A percentile compares a stretch with the other conserved stretches of the same genome.
These are phyloP conservation scores for Xerocomus potaroensis DNA, from an alignment of 768 basidiomycete species.

Conservation along the genomic window DNA sequence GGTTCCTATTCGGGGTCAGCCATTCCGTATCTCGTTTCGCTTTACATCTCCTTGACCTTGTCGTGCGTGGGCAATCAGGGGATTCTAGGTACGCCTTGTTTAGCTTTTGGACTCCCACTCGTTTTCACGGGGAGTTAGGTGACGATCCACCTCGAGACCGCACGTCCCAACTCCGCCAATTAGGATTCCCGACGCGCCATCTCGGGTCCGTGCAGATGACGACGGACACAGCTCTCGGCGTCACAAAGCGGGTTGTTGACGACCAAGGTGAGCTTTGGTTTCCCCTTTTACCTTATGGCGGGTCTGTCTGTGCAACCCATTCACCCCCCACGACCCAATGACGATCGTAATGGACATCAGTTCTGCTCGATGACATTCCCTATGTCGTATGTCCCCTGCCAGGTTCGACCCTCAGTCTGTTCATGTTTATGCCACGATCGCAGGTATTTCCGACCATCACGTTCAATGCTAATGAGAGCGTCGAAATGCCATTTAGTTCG, in stretches of 20 bases:
- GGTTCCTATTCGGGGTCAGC: slow-evolving; percentile 88
- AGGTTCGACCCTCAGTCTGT: neutral
- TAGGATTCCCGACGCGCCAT: slow-evolving; percentile 85
- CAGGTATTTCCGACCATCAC: slow-evolving; percentile 87
- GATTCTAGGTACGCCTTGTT: slow-evolving; percentile 46
- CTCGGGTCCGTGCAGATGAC: slow-evolving; percentile 95
- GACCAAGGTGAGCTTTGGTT: slow-evolving; percentile 40
- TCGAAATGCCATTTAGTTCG: slow-evolving; percentile 98
- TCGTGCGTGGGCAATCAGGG: slow-evolving; percentile 41
- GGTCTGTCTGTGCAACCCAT: no score
- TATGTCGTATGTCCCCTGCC: slow-evolving; percentile 50
- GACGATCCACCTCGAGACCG: slow-evolving; percentile 96
- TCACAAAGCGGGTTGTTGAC: slow-evolving; percentile 68
- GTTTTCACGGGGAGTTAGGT: slow-evolving; percentile 40
- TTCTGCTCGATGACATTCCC: slow-evolving; percentile 65
- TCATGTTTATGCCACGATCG: neutral
- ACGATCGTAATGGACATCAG: slow-evolving; percentile 28
- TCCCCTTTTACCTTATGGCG: no score
- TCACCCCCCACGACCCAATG: no score
- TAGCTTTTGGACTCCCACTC: neutral
- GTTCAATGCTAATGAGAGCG: slow-evolving; percentile 84
- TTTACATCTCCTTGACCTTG: slow-evolving; percentile 5
- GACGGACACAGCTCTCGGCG: slow-evolving; percentile 93
- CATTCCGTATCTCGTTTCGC: neutral
- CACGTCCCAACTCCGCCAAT: slow-evolving; percentile 78